phyloP scores from a whole-genome alignment of 176 grass and related monocot genomes.

The Thalia dealbata region DNA sequence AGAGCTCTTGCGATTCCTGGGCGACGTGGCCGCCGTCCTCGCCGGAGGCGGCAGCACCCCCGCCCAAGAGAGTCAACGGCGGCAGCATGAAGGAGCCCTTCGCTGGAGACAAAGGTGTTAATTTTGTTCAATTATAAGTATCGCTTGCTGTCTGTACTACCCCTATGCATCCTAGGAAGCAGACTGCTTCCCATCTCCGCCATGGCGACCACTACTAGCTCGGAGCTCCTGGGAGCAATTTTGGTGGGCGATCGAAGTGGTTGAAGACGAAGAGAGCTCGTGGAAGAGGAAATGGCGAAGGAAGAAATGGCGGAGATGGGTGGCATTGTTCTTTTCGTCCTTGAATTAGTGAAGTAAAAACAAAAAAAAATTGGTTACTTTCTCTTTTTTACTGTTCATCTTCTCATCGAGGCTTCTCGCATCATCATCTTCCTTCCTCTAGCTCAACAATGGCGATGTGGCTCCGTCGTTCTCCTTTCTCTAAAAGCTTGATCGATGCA shows the following conservation, averaged over 20 bases:
- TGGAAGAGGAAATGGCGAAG: not conserved
- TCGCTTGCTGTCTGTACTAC: not conserved
- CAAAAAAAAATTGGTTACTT: not conserved
- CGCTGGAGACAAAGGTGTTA: not conserved
- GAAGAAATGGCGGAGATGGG: not conserved
- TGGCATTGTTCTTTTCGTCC: not conserved
- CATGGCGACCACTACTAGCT: not conserved
- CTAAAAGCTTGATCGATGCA: no score
- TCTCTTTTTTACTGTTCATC: not conserved
- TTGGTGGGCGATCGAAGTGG: not conserved
- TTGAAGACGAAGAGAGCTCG: not conserved
- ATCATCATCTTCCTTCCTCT: not conserved
- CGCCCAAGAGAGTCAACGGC: not conserved
- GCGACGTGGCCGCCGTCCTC: conserved; percentile 22
- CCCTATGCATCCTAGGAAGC: not conserved
- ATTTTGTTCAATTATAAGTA: not conserved
- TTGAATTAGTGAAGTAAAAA: not conserved
- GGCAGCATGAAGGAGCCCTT: not conserved
- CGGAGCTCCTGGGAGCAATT: not conserved
- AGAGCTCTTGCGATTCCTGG: conserved; percentile 41
- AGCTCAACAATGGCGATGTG: no score
- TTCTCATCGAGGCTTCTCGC: no score
- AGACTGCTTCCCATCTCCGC: not conserved
- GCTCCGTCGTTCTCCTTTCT: no score
- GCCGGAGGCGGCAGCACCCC: conserved; percentile 21